Evolutionary conservation across 768 basidiomycete genomes (phyloP).

Genomic region (Lactifluus piperatus): DNA sequence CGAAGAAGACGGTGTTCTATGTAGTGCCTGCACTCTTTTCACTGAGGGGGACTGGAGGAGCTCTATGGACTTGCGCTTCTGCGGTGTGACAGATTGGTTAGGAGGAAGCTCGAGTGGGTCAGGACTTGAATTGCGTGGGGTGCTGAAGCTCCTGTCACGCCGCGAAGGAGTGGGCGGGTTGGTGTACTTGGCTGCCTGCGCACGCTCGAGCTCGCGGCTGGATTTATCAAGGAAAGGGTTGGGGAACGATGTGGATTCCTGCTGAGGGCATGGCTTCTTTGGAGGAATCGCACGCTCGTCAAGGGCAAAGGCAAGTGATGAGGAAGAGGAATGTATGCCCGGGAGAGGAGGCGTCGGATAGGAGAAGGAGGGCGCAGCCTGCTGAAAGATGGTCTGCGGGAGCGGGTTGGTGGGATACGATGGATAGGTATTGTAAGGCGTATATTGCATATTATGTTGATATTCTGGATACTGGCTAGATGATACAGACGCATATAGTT

Average conservation of each 20-base stretch:
- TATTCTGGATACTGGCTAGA: conserved; percentile 26
- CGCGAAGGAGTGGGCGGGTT: conserved; percentile 16
- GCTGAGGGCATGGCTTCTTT: conserved; percentile 35
- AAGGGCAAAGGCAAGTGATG: conserved; percentile 68
- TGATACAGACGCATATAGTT: conserved; percentile 12
- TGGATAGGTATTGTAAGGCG: conserved; percentile 35
- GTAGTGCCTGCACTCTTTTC: conserved; percentile 43
- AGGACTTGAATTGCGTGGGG: conserved; percentile 23
- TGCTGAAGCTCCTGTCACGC: conserved; percentile 24
- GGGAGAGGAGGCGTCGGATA: conserved; percentile 69
- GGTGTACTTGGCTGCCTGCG: conserved; percentile 24
- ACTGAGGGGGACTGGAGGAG: conserved; percentile 51
- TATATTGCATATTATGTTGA: conserved; percentile 34
- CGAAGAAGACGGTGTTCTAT: conserved; percentile 18
- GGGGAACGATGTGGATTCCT: conserved; percentile 58
- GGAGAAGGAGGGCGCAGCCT: conserved; percentile 46
- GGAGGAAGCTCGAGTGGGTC: conserved; percentile 24
- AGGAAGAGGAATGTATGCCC: conserved; percentile 54
- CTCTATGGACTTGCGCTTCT: conserved; percentile 60
- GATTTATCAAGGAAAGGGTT: conserved; percentile 56
- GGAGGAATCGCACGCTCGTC: conserved; percentile 34
- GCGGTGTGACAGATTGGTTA: conserved; percentile 41
- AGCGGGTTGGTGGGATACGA: conserved; percentile 48
- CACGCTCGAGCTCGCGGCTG: conserved; percentile 33
- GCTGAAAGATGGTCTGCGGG: conserved; percentile 58